Evolutionary conservation across 2,329 filamentous ascomycete genomes (phyloP), one percentile per base, ranked within the genome.

Genomic region (Sclerotiophoma versabilis): DNA sequence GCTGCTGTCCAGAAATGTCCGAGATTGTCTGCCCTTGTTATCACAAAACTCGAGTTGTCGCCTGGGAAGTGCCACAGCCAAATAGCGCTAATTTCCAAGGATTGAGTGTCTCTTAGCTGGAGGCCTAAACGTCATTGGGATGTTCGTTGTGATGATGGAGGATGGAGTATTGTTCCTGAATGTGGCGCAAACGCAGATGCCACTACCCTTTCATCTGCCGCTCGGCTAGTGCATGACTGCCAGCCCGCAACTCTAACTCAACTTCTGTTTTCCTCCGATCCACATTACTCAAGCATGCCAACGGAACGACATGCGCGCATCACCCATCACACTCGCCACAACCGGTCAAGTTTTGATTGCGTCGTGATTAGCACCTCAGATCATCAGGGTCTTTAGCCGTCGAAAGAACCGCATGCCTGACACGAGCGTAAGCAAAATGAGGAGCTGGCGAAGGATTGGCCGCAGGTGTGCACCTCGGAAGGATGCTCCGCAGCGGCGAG

Each of bases 401-500:
- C 10, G 19, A 42, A 42, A 34, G 29, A 42, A 33, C 30, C 32
- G 52, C 34, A 23, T 41, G 17, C 14, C 48, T 44, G 27, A 49
- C 45, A 36, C 52, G 20, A 12, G 52, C 54, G 57, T 48, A 30
- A 26, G 49, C 33, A 58, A 38, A 50, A 37, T 30, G 44, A 54
- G 41, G 49, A 56, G 53, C 45, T 57, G 39, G 49, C 26, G 48
- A 27, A 38, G 43, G 44, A 57, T 49, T 41, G 56, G 44, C 37
- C n/a, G 38, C 52, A 44, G 47, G 50, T 33, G 30, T 26, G 39
- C 49, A 49, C 42, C 27, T 38, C 36, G 52, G 49, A 57, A 57
- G 33, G 17, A 46, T 50, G 54, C 60, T 54, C 62, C 59, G 59
- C 54, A 41, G 50, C 57, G 53, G 49, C 55, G 57, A 63, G 60